Evolutionary conservation across 371 early-diverging fungal species (phyloP), one percentile per base, ranked within the genome.

Genomic region (Mucor circinelloides): DNA sequence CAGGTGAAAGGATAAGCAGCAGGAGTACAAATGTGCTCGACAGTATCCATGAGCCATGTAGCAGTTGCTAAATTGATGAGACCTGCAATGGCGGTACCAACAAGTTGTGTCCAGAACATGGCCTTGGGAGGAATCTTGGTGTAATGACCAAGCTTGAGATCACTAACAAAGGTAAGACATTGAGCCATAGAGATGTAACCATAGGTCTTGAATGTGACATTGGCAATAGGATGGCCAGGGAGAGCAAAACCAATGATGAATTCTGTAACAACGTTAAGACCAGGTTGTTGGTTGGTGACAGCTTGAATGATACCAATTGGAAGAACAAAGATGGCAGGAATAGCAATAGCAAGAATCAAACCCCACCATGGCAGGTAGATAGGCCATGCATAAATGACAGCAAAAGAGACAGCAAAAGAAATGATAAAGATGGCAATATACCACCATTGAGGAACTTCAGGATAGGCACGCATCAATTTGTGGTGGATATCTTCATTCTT

Each of bases 241-340:
- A 84, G 64, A 23, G 89, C 83, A 46, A 79, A 81, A 68, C 92
- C 90, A 27, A 89, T 88, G 32, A 90, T 68, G 30, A 89, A 85
- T 67, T 90, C 87, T 6, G 94, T 87, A 36, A 95, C 83, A 54
- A 94, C 84, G 56, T 92, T 92, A 23, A 93, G 78, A 25, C 90
- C 91, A 28, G 91, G 90, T 31, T 85, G 80, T 54, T 88, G 87
- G 65, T 89, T 90, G 67, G 77, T 90, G 17, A 93, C 80, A 21
- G 94, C 95, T 36, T 85, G 83, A 56, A 93, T 84, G 60, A 93
- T 90, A 77, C 93, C 94, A 44, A 94, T 85, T 1, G 97, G 95
- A 2, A 96, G 70, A 5, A 91, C 81, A 71, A 94, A 89, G 58
- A 91, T 67, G 25, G 82, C 66, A 30, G 90, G 81, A 19, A 94